Conservation (phyloP, 805 yeast genomes). For the Candida verbasci region DNA sequence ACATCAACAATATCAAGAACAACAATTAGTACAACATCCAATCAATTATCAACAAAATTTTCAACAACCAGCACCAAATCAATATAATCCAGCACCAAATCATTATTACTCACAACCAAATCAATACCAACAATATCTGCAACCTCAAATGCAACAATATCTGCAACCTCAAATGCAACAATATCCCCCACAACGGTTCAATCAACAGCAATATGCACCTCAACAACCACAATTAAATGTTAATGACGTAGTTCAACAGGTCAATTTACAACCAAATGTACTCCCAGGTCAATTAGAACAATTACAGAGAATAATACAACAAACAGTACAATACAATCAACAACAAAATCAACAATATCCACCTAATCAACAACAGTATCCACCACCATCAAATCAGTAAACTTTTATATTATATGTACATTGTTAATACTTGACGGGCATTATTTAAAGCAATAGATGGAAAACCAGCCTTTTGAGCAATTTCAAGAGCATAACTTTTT, state of each 20-base stretch:
- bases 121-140: constrained; percentile 4
- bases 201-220: constrained; percentile 8
- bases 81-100: constrained; percentile 7
- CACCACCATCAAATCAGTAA: constrained; percentile 5
- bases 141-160: constrained; percentile 8
- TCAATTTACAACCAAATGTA: constrained; percentile 9
- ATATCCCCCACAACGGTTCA: constrained; percentile 7
- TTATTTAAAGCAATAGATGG: constrained; percentile 53
- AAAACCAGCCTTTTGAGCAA: constrained; percentile 77
- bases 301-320: constrained; percentile 7
- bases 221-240: constrained; percentile 2
- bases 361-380: constrained; percentile 14
- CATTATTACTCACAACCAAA: constrained; percentile 11
- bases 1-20: constrained; percentile 8
- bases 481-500: constrained; percentile 71
- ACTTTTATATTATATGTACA: constrained; percentile 5
- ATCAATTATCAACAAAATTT: constrained; percentile 1
- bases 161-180: constrained; percentile 6
- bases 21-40: constrained; percentile 6
- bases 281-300: constrained; percentile 9
- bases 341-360: constrained; percentile 12
- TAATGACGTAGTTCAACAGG: neutral
- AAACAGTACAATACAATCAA: constrained; percentile 18
- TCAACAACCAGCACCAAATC: constrained; percentile 9
- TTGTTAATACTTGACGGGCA: constrained; percentile 39